These are phyloP conservation scores for Aspergillus caelatus DNA, from an alignment of 2,329 filamentous ascomycete species.

Conservation along the genomic window DNA sequence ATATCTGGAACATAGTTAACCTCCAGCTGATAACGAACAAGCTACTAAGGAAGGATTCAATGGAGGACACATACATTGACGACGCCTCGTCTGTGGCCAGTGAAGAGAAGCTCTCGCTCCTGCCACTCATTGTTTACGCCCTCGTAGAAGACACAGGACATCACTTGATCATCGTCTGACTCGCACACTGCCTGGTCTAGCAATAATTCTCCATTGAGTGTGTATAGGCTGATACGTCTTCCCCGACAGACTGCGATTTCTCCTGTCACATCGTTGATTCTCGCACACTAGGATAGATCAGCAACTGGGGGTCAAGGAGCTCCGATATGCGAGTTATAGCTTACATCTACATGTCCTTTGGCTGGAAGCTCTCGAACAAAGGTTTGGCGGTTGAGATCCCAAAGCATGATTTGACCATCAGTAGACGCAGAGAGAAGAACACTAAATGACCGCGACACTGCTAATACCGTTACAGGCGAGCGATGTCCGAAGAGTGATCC, in stretches of 20 bases:
- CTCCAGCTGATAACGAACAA: conserved; percentile 17
- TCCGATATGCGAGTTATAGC: not conserved
- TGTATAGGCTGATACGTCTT: conserved; percentile 74
- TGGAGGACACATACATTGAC: conserved; percentile 65
- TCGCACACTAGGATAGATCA: conserved; percentile 64
- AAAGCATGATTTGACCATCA: conserved; percentile 82
- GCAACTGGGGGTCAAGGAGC: not conserved
- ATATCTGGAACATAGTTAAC: conserved; percentile 48
- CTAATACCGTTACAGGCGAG: conserved; percentile 76
- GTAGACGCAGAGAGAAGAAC: conserved; percentile 80
- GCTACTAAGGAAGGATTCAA: conserved; percentile 7
- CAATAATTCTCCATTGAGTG: conserved; percentile 82
- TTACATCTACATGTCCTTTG: conserved; percentile 54
- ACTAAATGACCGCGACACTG: conserved; percentile 84
- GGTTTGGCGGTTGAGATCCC: conserved; percentile 89
- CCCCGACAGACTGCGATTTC: conserved; percentile 85
- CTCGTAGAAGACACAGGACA: conserved; percentile 90
- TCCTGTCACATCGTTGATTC: conserved; percentile 87
- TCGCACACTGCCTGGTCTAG: conserved; percentile 81
- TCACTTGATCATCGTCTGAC: conserved; percentile 71
- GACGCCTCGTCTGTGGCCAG: conserved; percentile 79
- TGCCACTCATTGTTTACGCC: conserved; percentile 89
- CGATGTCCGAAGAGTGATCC: conserved; percentile 90
- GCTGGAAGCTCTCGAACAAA: conserved; percentile 76
- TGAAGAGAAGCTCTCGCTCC: conserved; percentile 82